Evolutionary conservation across 768 basidiomycete species (phyloP).

Genomic region (Russula compacta): DNA sequence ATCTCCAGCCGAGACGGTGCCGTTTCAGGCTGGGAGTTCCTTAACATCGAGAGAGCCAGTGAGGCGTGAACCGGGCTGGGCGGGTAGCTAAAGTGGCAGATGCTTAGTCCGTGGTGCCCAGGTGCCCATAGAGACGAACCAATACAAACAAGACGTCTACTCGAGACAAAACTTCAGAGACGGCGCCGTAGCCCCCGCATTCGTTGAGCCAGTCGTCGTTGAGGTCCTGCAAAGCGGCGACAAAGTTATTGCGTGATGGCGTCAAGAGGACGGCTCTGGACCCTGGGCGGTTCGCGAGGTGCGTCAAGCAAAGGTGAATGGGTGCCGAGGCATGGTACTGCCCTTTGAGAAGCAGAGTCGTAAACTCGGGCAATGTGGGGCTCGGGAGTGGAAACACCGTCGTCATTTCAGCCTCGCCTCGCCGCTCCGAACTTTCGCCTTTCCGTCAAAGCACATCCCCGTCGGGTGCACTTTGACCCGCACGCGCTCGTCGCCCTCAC

Average conservation of each 20-base stretch:
- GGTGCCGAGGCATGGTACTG: slow-evolving; percentile 59
- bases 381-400: slow-evolving; percentile 34
- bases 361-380: slow-evolving; percentile 45
- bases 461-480: too few species aligned
- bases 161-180: slow-evolving; percentile 21
- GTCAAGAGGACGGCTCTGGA: slow-evolving; percentile 41
- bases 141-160: slow-evolving; percentile 46
- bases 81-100: slow-evolving; percentile 9
- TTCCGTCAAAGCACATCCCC: too few species aligned
- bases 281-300: slow-evolving; percentile 28
- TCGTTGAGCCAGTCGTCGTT: slow-evolving; percentile 38
- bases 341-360: slow-evolving; percentile 54
- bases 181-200: slow-evolving; percentile 26
- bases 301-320: slow-evolving; percentile 54
- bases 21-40: background rate
- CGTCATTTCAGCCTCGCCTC: slow-evolving; percentile 7
- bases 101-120: background rate
- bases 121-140: background rate
- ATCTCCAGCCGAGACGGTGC: background rate
- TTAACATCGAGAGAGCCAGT: slow-evolving; percentile 17
- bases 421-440: too few species aligned
- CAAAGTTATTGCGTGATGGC: slow-evolving; percentile 40
- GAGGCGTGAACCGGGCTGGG: slow-evolving; percentile 9
- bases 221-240: slow-evolving; percentile 34
- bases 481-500: background rate